Base-by-base conservation (phyloP, 192 early-diverging fungal species). In the Lunasporangiospora selenospora region DNA sequence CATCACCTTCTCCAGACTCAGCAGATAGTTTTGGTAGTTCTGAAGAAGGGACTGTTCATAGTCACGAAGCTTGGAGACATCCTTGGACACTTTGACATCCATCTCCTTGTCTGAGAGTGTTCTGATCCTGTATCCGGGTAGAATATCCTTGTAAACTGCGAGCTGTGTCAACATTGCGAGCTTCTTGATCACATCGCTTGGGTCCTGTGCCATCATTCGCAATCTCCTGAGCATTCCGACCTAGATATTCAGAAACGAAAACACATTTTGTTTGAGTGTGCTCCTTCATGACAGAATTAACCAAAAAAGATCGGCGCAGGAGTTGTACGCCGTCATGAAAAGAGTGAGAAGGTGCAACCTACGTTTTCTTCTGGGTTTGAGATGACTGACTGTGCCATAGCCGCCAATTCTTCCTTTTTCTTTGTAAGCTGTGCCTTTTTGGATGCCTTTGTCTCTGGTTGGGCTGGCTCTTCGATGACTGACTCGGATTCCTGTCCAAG, bases 91-190 rank as follows among this genome's bases (percentile, higher is more conserved):
- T 55, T 88, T 85, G 33, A 65, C 79, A 32, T 75, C 56, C 77
- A 89, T 82, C 75, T 99, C 96, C 65, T 85, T 85, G 27, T 91
- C 95, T 0, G 93, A 88, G 58, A 95, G 79, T 34, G 90, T 82
- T 32, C 95, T 90, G 52, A 99, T 98, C 21, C 93, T 87, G 80
- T 99, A 99, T 76, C 90, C 93, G 3, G 97, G 97, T 33, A 98
- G 83, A 73, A 99, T 92, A 67, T 99, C 97, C 57, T 94, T 89
- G 81, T 91, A 99, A 4, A 99, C 92, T 0, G 92, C 93, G 30
- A 98, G 80, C 75, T 95, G 94, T 10, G 94, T 93, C 46, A 97
- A 67, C 26, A 97, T 66, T 0, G 88, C 89, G 32, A 99, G 65
- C 44, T 91, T 90, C 53, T 85, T 83, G 40, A 96, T 83, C 11